Evolutionary conservation across 805 yeast species (phyloP).

Genomic region (Hanseniaspora lindneri): DNA sequence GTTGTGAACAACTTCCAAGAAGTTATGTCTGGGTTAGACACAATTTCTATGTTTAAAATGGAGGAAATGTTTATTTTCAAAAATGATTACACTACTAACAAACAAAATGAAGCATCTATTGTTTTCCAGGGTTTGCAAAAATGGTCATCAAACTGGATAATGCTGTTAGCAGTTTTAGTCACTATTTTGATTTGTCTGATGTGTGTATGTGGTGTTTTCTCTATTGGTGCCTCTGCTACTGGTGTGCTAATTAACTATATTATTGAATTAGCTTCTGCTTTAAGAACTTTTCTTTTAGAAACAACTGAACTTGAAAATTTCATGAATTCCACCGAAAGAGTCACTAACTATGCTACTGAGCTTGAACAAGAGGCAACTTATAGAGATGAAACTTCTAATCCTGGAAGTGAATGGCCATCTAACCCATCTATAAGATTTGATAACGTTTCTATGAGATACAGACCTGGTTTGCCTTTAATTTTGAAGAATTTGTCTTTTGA

Average conservation of each 20-base stretch:
- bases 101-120: slow-evolving; percentile 56
- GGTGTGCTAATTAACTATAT: slow-evolving; percentile 62
- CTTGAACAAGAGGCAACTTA: slow-evolving; percentile 58
- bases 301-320: slow-evolving; percentile 55
- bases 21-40: slow-evolving; percentile 50
- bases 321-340: slow-evolving; percentile 54
- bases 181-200: slow-evolving; percentile 47
- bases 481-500: slow-evolving; percentile 43
- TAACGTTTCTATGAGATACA: slow-evolving; percentile 47
- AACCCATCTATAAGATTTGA: slow-evolving; percentile 46
- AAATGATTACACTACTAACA: slow-evolving; percentile 40
- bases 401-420: slow-evolving; percentile 54
- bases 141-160: slow-evolving; percentile 57
- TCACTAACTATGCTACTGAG: slow-evolving; percentile 51
- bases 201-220: slow-evolving; percentile 49
- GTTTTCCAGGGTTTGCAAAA: slow-evolving; percentile 55
- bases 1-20: slow-evolving; percentile 68
- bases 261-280: slow-evolving; percentile 41
- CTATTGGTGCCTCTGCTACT: slow-evolving; percentile 47
- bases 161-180: slow-evolving; percentile 40
- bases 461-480: slow-evolving; percentile 55
- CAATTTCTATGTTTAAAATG: slow-evolving; percentile 50
- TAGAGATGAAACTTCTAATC: slow-evolving; percentile 33
- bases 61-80: slow-evolving; percentile 36
- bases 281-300: slow-evolving; percentile 50